phyloP scores from a whole-genome alignment of 805 yeast species.

The Cyberlindnera xishuangbannaensis region DNA sequence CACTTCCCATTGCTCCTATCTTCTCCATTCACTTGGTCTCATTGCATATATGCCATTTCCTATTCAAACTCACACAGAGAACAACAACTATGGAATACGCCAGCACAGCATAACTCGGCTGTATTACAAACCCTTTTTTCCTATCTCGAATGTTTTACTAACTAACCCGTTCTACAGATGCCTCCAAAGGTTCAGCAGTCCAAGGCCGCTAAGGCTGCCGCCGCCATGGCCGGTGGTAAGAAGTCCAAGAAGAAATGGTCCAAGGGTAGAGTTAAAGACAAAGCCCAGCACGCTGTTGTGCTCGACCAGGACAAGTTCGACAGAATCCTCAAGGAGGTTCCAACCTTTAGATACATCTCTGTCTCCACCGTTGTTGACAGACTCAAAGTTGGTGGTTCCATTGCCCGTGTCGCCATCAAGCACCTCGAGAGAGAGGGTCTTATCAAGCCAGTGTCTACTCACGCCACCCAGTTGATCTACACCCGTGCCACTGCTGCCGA shows the following conservation, averaged over 20 bases:
- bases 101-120: no score
- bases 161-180: slow-evolving; percentile 63
- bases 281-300: slow-evolving; percentile 97
- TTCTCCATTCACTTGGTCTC: no score
- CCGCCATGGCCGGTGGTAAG: slow-evolving; percentile 99
- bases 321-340: slow-evolving; percentile 98
- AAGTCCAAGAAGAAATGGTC: slow-evolving; percentile 99
- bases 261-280: slow-evolving; percentile 99
- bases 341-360: slow-evolving; percentile 97
- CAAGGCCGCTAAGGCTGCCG: slow-evolving; percentile 99
- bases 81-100: no score
- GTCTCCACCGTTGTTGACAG: slow-evolving; percentile 98
- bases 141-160: no score
- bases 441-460: slow-evolving; percentile 89
- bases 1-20: no score
- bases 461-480: slow-evolving; percentile 97
- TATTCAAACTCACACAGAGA: no score
- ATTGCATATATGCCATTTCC: no score
- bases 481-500: slow-evolving; percentile 70
- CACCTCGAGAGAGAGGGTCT: slow-evolving; percentile 94
- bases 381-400: slow-evolving; percentile 97
- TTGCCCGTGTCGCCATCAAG: slow-evolving; percentile 96
- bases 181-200: slow-evolving; percentile 99
- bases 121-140: no score
- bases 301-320: slow-evolving; percentile 98